A percentile compares a stretch with the other conserved stretches of the same genome.
phyloP scores from a whole-genome alignment of 2,329 filamentous ascomycete genomes.

The Aspergillus ustus region DNA sequence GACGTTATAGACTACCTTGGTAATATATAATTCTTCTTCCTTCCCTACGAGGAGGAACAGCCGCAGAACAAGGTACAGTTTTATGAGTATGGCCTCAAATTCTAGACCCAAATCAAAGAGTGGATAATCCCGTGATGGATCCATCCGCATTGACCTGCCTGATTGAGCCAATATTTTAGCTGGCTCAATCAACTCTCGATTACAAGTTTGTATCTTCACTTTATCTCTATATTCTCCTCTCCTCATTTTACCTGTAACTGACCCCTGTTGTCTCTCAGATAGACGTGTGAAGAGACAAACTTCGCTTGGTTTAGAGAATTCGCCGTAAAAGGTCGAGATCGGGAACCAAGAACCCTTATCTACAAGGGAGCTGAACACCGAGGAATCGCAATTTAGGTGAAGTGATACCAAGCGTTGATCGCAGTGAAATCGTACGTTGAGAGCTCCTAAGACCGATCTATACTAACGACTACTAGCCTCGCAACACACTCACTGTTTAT shows the following conservation, averaged over 20 bases:
- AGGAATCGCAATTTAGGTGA: background rate
- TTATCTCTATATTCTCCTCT: background rate
- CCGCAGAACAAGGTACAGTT: no score
- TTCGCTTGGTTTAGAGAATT: background rate
- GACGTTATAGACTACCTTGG: background rate
- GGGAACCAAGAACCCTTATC: background rate
- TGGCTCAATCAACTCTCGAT: constrained; percentile 4
- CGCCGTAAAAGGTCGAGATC: background rate
- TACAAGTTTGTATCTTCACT: constrained; percentile 1
- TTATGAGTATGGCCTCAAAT: background rate
- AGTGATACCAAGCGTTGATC: background rate
- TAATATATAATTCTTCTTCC: background rate
- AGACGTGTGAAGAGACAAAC: background rate
- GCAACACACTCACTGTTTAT: background rate
- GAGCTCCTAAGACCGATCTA: background rate
- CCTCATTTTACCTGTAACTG: background rate
- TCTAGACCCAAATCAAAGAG: background rate
- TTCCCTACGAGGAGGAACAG: background rate
- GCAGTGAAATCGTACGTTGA: background rate
- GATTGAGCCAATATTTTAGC: constrained; percentile 4
- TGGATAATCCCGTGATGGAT: constrained; percentile 11
- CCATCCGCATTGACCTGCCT: constrained; percentile 16
- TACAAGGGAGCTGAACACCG: background rate
- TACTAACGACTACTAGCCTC: background rate
- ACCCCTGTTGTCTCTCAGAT: background rate